phyloP scores from a whole-genome alignment of 179 eudicot species.

The Spinacia oleracea region DNA sequence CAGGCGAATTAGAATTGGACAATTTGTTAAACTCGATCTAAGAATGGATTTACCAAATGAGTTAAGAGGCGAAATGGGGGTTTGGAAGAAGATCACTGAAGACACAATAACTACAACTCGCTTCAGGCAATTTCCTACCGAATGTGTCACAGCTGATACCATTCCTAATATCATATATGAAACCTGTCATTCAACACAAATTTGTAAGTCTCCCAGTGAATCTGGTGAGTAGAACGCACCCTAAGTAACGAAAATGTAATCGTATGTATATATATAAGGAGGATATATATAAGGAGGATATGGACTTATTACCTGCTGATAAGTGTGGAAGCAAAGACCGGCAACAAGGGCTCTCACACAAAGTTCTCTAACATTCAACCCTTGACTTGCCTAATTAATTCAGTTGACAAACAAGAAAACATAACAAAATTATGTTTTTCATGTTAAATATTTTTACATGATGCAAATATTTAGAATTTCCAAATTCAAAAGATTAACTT shows the following conservation, averaged over 20 bases:
- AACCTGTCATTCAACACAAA: conserved; percentile 44
- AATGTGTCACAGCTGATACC: conserved; percentile 86
- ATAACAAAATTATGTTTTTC: not conserved
- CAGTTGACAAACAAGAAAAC: not conserved
- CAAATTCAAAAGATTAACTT: conserved; percentile 28
- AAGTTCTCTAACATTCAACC: conserved; percentile 63
- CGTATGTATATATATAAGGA: too few species aligned
- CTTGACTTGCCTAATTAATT: conserved; percentile 53
- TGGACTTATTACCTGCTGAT: conserved; percentile 68
- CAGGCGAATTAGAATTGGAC: too few species aligned
- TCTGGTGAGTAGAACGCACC: too few species aligned
- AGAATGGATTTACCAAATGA: conserved; percentile 44
- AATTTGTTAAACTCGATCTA: not conserved
- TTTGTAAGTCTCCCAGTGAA: too few species aligned
- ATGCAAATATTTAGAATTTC: not conserved
- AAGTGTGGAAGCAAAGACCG: conserved; percentile 83
- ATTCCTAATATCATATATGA: conserved; percentile 69
- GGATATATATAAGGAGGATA: too few species aligned
- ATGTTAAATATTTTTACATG: not conserved
- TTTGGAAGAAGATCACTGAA: conserved; percentile 73
- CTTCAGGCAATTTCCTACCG: conserved; percentile 82
- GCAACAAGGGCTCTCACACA: conserved; percentile 57
- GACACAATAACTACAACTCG: conserved; percentile 82
- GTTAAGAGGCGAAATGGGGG: conserved; percentile 68
- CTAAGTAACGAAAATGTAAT: too few species aligned